phyloP scores from a whole-genome alignment of 768 basidiomycete species.

The Leccinum barrowsii region DNA sequence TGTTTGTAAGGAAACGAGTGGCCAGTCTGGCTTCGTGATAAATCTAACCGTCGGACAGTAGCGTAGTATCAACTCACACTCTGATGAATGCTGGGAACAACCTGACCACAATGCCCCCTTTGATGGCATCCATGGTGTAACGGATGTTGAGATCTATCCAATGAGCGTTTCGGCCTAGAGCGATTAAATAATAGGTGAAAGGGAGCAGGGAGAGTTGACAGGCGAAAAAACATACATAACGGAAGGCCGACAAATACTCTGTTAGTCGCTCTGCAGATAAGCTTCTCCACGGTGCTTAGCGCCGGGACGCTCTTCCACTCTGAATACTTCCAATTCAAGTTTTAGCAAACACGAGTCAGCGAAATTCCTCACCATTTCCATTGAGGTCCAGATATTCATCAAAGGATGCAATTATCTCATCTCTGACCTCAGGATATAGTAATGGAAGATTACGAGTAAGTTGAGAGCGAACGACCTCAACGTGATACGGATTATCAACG shows the following conservation, averaged over 20 bases:
- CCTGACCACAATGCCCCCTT: conserved; percentile 15
- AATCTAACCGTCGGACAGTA: neutral
- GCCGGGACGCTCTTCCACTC: conserved; percentile 39
- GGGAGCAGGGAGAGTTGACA: no score
- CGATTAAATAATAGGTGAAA: conserved; percentile 6
- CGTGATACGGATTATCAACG: conserved; percentile 30
- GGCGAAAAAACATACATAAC: conserved; percentile 32
- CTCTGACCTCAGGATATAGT: conserved; percentile 39
- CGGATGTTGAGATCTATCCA: conserved; percentile 32
- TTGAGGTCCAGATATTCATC: conserved; percentile 31
- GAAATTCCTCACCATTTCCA: conserved; percentile 10
- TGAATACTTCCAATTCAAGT: conserved; percentile 5
- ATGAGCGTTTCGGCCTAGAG: conserved; percentile 7
- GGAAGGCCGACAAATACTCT: conserved; percentile 49
- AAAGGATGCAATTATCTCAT: conserved; percentile 42
- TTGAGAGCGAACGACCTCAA: conserved; percentile 23
- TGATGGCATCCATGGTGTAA: conserved; percentile 28
- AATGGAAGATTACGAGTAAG: conserved; percentile 36
- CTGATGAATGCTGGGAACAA: conserved; percentile 26
- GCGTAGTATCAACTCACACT: neutral
- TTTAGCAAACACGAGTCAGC: neutral
- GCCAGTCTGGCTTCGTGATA: neutral
- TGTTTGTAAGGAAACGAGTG: neutral
- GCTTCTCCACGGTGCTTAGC: conserved; percentile 23
- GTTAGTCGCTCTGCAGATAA: conserved; percentile 43